These are phyloP conservation scores for Pythium oligandrum DNA, from an alignment of 352 stramenopile species.

Conservation along the genomic window DNA sequence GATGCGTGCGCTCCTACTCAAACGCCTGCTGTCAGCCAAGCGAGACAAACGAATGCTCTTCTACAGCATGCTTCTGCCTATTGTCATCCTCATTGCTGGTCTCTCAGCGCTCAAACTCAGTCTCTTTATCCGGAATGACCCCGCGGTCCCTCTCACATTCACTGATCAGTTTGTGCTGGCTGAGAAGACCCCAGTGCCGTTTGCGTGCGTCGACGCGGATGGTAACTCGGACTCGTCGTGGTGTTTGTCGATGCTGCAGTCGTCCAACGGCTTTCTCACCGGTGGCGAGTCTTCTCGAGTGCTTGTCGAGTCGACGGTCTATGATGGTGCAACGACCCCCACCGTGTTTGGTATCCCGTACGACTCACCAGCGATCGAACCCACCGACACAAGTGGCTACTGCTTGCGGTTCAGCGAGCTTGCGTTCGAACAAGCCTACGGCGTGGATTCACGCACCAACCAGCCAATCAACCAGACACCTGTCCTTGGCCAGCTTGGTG, in stretches of 20 bases:
- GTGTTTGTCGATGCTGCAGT: conserved; percentile 19
- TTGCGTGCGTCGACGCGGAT: conserved; percentile 27
- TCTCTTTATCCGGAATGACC: conserved; percentile 43
- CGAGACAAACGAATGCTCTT: conserved; percentile 67
- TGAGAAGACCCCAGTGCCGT: conserved; percentile 33
- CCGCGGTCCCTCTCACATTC: conserved; percentile 31
- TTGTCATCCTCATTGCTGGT: conserved; percentile 61
- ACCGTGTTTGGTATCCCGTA: conserved; percentile 57
- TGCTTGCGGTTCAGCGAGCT: conserved; percentile 54
- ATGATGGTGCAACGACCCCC: conserved; percentile 22
- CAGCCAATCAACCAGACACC: conserved; percentile 6
- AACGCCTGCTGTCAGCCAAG: conserved; percentile 44
- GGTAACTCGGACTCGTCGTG: conserved; percentile 8
- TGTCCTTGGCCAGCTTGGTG: conserved; percentile 46
- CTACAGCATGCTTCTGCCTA: conserved; percentile 67
- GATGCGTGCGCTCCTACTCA: conserved; percentile 50
- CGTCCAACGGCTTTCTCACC: conserved; percentile 12
- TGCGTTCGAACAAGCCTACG: conserved; percentile 44
- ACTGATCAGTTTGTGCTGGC: conserved; percentile 28
- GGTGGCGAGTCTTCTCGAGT: conserved; percentile 27
- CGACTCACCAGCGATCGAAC: conserved; percentile 24
- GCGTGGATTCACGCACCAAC: conserved; percentile 14
- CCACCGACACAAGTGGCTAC: conserved; percentile 50
- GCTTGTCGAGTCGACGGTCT: conserved; percentile 30
- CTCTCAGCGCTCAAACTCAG: conserved; percentile 54